Percentiles rank a stretch among this genome's conserved stretches.
phyloP scores from a whole-genome alignment of 257 asterid species.

The Apocynum venetum region DNA sequence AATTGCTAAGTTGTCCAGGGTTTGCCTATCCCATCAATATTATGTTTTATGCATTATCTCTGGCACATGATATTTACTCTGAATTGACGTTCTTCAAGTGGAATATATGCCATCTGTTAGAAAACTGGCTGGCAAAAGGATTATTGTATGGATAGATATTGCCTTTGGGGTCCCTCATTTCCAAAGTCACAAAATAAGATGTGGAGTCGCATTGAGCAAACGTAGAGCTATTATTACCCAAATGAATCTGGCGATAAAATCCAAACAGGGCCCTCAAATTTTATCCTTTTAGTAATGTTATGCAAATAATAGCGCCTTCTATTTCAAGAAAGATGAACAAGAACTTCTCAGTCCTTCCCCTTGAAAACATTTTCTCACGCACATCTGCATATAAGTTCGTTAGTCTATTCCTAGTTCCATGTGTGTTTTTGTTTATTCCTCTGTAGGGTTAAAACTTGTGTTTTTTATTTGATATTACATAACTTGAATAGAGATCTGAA shows the following conservation, averaged over 20 bases:
- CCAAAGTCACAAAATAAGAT: background rate
- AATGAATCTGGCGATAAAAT: too few relatives aligned
- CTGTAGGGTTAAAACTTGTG: background rate
- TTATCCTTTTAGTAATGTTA: background rate
- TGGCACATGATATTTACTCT: background rate
- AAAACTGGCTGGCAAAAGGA: background rate
- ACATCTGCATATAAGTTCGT: background rate
- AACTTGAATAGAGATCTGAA: background rate
- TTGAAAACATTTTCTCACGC: too few relatives aligned
- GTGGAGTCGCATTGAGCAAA: background rate
- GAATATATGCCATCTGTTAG: background rate
- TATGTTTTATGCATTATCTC: background rate
- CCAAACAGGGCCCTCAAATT: too few relatives aligned
- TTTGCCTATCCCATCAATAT: background rate
- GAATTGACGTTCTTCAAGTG: background rate
- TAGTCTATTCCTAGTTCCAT: background rate
- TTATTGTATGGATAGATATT: background rate
- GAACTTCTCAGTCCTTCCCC: too few relatives aligned
- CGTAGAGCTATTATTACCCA: background rate
- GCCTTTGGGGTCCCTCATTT: background rate
- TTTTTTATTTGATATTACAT: background rate
- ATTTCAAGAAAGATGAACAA: too few relatives aligned
- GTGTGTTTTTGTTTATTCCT: background rate
- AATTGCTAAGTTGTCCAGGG: background rate
- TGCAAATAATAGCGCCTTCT: background rate